Conservation (phyloP, 2,329 filamentous ascomycete genomes). For the Parastagonospora nodorum region DNA sequence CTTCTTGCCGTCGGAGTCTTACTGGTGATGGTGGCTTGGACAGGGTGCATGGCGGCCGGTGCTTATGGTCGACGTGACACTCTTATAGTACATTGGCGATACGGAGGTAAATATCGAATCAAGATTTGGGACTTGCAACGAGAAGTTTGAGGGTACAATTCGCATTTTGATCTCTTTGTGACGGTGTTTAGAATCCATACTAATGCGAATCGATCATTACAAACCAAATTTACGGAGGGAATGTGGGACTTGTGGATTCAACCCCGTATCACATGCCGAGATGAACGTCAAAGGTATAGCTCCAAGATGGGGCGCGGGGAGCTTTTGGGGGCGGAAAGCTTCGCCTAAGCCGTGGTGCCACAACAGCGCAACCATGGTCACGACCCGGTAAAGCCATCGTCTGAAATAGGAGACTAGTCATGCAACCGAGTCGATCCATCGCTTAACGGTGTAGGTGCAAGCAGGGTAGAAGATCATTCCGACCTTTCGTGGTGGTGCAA, state of each 20-base stretch:
- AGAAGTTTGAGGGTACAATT: no score
- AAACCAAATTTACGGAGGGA: no score
- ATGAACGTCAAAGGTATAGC: conserved; percentile 10
- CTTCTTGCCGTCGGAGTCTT: conserved; percentile 4
- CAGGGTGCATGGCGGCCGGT: not conserved
- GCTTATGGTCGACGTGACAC: not conserved
- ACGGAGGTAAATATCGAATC: no score
- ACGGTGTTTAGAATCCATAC: no score
- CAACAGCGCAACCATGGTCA: conserved; percentile 1
- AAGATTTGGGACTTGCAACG: no score
- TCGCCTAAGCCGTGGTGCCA: conserved; percentile 9
- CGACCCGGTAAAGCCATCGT: not conserved
- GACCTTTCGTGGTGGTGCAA: not conserved
- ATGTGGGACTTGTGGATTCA: not conserved
- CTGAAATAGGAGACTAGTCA: not conserved
- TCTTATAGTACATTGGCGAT: not conserved
- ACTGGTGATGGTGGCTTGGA: conserved; percentile 7
- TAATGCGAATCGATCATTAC: no score
- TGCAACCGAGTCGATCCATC: not conserved
- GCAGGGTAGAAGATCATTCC: not conserved
- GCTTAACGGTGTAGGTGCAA: not conserved
- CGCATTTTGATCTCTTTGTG: no score
- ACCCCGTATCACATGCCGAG: not conserved
- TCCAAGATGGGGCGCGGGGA: conserved; percentile 12
- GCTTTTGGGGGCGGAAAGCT: conserved; percentile 22